Evolutionary conservation across 345 rosid genomes (phyloP), one percentile per base, ranked within the genome.

Genomic region (Sonneratia alba): DNA sequence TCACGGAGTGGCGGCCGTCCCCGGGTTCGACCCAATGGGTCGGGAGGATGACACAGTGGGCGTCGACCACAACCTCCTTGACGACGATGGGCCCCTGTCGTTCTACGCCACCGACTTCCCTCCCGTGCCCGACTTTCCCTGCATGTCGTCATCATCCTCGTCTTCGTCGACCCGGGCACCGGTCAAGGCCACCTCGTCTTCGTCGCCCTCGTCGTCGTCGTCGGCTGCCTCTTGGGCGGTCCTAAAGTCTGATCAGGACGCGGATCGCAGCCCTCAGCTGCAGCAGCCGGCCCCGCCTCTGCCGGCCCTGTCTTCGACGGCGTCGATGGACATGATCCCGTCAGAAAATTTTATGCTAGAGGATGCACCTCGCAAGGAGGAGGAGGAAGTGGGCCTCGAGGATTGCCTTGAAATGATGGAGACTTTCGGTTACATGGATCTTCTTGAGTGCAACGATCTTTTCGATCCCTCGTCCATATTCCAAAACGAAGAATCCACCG

Each of bases 81-180:
- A 81, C 72, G 84, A 83, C 21, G 81, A 79, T 68, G 96, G 84
- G 43, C 73, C 86, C 27, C 45, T 53, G 67, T 87, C 89, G 0
- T 77, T 89, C 59, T 88, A 88, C 78, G 89, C 85, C 34, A 79
- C 73, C 22, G 94, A 92, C 71, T 85, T 88, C 70, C 96, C 94
- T 27, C 78, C 86, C 3, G 87, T 92, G 3, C 89, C 92, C 34
- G 97, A 89, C 70, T 89, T 96, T 69, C 90, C 96, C 68, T 90
- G 96, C 99, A 95, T 95, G 97, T 96, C 99, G 0, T 89, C 97
- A 1, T 83, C 99, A n/a, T 92, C 97, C 11, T 95, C 98, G 0
- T 87, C 97, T 64, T 92, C 99, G 34, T 87, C 97, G 9, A 85
- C 92, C 79, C 91, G 85, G 37, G 90, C 87, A 7, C 91, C 93